Evolutionary conservation across 805 yeast species (phyloP).

Genomic region (Teunomyces tritomae): DNA sequence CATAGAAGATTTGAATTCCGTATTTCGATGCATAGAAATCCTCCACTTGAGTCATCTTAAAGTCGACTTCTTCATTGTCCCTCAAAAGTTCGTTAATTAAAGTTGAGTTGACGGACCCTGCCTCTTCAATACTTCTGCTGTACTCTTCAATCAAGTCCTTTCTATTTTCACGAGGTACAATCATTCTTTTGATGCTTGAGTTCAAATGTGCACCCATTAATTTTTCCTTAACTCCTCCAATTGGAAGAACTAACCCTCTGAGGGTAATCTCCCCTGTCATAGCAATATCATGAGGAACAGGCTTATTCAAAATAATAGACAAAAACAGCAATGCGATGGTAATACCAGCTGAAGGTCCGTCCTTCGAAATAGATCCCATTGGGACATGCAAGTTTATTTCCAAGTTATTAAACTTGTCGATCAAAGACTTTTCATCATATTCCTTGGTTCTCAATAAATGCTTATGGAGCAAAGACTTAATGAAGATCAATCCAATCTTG

Average conservation of each 20-base stretch:
- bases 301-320: conserved; percentile 42
- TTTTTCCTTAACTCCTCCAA: conserved; percentile 80
- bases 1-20: conserved; percentile 61
- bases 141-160: conserved; percentile 65
- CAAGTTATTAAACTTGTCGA: conserved; percentile 47
- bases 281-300: conserved; percentile 53
- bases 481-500: conserved; percentile 71
- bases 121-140: conserved; percentile 33
- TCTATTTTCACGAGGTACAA: conserved; percentile 70
- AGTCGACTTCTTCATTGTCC: conserved; percentile 33
- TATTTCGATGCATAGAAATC: conserved; percentile 49
- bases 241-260: conserved; percentile 73
- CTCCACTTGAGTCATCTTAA: conserved; percentile 41
- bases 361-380: conserved; percentile 46
- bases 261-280: conserved; percentile 88
- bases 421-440: conserved; percentile 26
- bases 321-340: conserved; percentile 49
- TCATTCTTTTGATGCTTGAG: conserved; percentile 51
- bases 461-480: conserved; percentile 51
- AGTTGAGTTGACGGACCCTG: conserved; percentile 17
- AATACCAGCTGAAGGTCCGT: conserved; percentile 51
- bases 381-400: conserved; percentile 59
- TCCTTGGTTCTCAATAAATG: conserved; percentile 30
- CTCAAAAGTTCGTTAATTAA: conserved; percentile 34
- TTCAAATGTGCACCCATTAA: conserved; percentile 76